Base-by-base conservation (phyloP, 1,284 basidiomycete genomes). In the Leccinum subrobustum region DNA sequence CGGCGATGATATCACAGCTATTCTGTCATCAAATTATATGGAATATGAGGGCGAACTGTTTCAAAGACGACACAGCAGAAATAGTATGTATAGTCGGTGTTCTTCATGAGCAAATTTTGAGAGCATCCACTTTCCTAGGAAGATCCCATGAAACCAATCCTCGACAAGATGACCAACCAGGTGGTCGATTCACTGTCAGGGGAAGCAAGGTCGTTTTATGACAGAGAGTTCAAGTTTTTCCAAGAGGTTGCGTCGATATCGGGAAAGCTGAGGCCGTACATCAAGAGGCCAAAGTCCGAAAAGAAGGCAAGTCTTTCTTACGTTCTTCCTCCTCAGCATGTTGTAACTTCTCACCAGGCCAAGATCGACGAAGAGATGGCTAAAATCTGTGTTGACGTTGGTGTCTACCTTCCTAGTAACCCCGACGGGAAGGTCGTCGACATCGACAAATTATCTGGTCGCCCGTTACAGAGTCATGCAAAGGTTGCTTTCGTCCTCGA, bases 281-380 rank as follows among this genome's bases (percentile, higher is more conserved):
- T 99, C 78, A 98, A 96, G 81, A 94, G 90, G 78, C 85, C 89
- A 4, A 99, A 98, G 73, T 86, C 90, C 0, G 97, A 99, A 79
- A 99, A 99, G 80, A 99, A 99, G 85, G 94, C 87, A 35, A 59
- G 70, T 48, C 48, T 2, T 20, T 27, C 6, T 44, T 27, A 4
- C 14, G 2, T 33, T n/a, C 58, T 37, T 29, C 23, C 25, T 52
- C 37, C 25, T 52, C 37, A 48, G 53, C 4, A 47, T 6, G 11
- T 23, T 51, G 61, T 51, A 56, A 64, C 42, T 33, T 27, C 51
- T 66, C 56, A 51, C 3, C 63, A 95, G 93, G 95, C 92, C 7
- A 99, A 99, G 79, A 99, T 99, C 63, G 97, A 99, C 75, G 96
- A 99, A 75, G 97, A 99, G 75, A 99, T 99, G 95, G 92, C 91